These are phyloP conservation scores for Discostella pseudostelligera DNA, from an alignment of 108 stramenopile genomes.

Conservation along the genomic window DNA sequence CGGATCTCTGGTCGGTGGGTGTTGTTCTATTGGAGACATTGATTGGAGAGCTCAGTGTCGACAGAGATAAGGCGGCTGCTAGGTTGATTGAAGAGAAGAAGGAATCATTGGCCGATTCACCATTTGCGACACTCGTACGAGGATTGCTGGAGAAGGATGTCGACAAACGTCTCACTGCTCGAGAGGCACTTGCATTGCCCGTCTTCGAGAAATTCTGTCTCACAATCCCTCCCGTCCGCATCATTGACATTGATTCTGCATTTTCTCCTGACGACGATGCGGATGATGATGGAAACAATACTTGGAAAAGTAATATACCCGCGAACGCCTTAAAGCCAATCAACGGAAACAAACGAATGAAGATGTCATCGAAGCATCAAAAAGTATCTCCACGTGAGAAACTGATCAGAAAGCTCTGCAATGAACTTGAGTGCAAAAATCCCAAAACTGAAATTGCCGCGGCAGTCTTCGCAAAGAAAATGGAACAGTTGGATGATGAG, in stretches of 20 bases:
- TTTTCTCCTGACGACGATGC: constrained; percentile 30
- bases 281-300: constrained; percentile 38
- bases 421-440: constrained; percentile 58
- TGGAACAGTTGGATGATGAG: constrained; percentile 69
- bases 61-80: constrained; percentile 69
- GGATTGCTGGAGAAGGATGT: constrained; percentile 64
- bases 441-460: constrained; percentile 72
- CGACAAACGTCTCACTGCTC: constrained; percentile 58
- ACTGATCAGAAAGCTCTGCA: constrained; percentile 56
- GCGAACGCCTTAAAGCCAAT: constrained; percentile 18
- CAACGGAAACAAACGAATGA: constrained; percentile 25
- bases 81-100: constrained; percentile 52
- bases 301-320: too few relatives aligned
- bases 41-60: constrained; percentile 52
- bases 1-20: constrained; percentile 83
- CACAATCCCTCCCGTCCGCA: constrained; percentile 28
- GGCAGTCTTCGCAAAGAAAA: constrained; percentile 51
- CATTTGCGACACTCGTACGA: constrained; percentile 70
- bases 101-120: constrained; percentile 57
- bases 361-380: constrained; percentile 36
- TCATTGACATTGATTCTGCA: constrained; percentile 43
- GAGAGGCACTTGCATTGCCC: constrained; percentile 57
- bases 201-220: constrained; percentile 73
- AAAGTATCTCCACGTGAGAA: constrained; percentile 48
- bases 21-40: constrained; percentile 76